Percentiles rank a stretch among this genome's conserved stretches.
Evolutionary conservation across 202 grass and related monocot species (phyloP).

Genomic region (Zizania palustris): DNA sequence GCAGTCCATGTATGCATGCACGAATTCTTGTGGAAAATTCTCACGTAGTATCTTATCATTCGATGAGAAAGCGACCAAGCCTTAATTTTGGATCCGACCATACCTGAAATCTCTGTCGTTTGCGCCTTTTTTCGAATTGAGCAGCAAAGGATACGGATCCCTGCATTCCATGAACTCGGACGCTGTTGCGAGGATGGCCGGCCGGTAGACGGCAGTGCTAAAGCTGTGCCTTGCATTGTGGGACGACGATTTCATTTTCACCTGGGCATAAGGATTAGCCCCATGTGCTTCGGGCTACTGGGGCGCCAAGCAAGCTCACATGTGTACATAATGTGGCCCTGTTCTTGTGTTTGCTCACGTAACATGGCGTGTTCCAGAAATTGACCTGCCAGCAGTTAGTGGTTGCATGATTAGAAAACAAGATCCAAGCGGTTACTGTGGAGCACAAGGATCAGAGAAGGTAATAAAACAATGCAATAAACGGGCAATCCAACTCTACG

Average conservation of each 20-base stretch:
- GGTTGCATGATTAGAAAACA: not conserved
- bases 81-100: conserved; percentile 14
- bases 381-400: not conserved
- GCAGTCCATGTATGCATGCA: not conserved
- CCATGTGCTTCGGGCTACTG: conserved; percentile 41
- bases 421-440: not conserved
- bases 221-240: not conserved
- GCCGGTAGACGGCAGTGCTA: conserved; percentile 14
- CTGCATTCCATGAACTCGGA: conserved; percentile 33
- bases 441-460: not conserved
- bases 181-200: conserved; percentile 6
- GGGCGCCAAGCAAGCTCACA: conserved; percentile 37
- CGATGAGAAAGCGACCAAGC: conserved; percentile 5
- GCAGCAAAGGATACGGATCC: conserved; percentile 21
- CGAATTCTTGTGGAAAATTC: not conserved
- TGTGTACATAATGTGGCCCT: conserved; percentile 29
- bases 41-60: not conserved
- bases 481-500: not conserved
- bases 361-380: conserved; percentile 40
- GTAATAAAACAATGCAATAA: not conserved
- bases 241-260: not conserved
- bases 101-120: conserved; percentile 32
- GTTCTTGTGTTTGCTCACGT: conserved; percentile 37
- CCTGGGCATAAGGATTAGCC: conserved; percentile 33
- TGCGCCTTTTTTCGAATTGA: not conserved